Percentiles rank a stretch among this genome's conserved stretches.
These are phyloP conservation scores for Hymenoscyphus repandus DNA, from an alignment of 2,329 filamentous ascomycete genomes.

Conservation along the genomic window DNA sequence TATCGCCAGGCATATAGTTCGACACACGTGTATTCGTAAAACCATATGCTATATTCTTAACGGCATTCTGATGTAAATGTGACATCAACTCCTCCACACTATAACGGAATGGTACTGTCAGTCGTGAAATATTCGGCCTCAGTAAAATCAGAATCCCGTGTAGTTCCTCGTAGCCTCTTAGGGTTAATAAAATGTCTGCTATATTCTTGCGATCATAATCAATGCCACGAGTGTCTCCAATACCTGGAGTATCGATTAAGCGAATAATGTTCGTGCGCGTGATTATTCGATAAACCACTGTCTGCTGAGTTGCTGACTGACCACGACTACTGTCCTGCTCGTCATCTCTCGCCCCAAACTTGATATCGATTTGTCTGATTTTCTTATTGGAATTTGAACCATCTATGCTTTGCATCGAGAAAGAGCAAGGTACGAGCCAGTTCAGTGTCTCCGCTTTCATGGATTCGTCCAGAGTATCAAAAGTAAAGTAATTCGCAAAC, in stretches of 20 bases:
- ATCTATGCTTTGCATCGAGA: constrained; percentile 33
- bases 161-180: constrained; percentile 33
- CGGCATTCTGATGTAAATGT: constrained; percentile 35
- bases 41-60: constrained; percentile 37
- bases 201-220: constrained; percentile 36
- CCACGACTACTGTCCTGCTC: no score
- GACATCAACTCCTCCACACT: constrained; percentile 37
- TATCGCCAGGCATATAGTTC: constrained; percentile 38
- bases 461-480: constrained; percentile 36
- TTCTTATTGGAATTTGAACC: constrained; percentile 14
- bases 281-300: no score
- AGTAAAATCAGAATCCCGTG: constrained; percentile 39
- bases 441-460: constrained; percentile 27
- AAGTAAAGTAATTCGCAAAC: constrained; percentile 41
- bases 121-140: constrained; percentile 35
- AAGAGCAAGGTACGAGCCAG: constrained; percentile 37
- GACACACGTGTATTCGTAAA: constrained; percentile 39
- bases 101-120: constrained; percentile 36
- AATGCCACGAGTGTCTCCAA: constrained; percentile 37
- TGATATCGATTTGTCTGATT: constrained; percentile 29
- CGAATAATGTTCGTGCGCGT: background rate
- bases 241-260: constrained; percentile 9
- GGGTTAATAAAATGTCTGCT: constrained; percentile 33
- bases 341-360: constrained; percentile 26
- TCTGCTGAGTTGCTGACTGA: no score